These are phyloP conservation scores for Boletus reticulatus DNA, from an alignment of 768 basidiomycete species.

Conservation along the genomic window DNA sequence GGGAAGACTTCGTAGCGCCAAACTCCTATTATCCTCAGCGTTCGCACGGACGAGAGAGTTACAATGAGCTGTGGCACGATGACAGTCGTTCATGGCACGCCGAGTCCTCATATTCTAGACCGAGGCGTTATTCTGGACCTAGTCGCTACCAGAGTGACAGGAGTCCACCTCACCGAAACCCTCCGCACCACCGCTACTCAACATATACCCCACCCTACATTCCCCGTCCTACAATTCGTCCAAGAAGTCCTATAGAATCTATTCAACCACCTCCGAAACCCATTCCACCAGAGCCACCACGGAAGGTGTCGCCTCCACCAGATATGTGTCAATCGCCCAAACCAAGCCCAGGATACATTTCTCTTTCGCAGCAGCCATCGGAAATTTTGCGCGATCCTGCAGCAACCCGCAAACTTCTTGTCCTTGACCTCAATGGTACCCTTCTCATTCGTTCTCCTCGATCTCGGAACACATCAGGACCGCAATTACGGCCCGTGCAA, in stretches of 20 bases:
- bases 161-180: neutral
- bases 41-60: constrained; percentile 2
- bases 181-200: constrained; percentile 11
- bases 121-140: constrained; percentile 1
- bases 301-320: constrained; percentile 1
- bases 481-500: constrained; percentile 41
- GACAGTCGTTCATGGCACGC: constrained; percentile 6
- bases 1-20: constrained; percentile 7
- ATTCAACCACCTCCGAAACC: neutral
- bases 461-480: constrained; percentile 12
- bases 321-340: neutral
- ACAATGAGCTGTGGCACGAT: constrained; percentile 11
- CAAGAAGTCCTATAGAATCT: constrained; percentile 5
- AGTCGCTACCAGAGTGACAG: constrained; percentile 4
- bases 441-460: constrained; percentile 56
- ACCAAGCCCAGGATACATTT: constrained; percentile 39
- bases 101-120: constrained; percentile 13
- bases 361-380: constrained; percentile 31
- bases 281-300: neutral
- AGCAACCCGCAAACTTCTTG: constrained; percentile 56
- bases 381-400: constrained; percentile 23
- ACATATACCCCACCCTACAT: constrained; percentile 8
- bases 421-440: constrained; percentile 69
- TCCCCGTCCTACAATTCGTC: constrained; percentile 5
- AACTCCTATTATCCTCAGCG: constrained; percentile 4